phyloP scores from a whole-genome alignment of 805 yeast species.

The Candida dendrica region DNA sequence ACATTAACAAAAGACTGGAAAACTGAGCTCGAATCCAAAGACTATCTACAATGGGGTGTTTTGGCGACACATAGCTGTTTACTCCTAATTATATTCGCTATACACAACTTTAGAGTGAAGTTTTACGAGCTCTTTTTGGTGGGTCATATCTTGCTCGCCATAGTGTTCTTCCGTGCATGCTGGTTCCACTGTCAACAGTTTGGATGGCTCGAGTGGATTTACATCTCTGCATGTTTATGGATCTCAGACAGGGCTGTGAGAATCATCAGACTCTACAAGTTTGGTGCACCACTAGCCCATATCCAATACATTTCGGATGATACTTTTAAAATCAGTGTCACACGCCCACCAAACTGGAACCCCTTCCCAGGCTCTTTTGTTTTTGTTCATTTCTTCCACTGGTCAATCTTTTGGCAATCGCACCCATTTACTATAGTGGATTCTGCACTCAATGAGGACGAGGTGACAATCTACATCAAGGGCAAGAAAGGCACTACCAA shows the following conservation, averaged over 20 bases:
- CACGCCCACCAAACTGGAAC: conserved; percentile 40
- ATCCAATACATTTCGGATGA: conserved; percentile 27
- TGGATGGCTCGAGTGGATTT: conserved; percentile 39
- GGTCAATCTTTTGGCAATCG: conserved; percentile 55
- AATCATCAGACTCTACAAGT: conserved; percentile 24
- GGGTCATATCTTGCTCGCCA: conserved; percentile 50
- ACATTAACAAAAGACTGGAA: neutral
- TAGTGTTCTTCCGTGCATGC: conserved; percentile 42
- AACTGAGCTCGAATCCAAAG: neutral
- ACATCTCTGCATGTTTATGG: conserved; percentile 29
- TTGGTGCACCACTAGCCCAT: conserved; percentile 14
- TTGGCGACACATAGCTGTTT: conserved; percentile 6
- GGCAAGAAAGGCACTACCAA: conserved; percentile 56
- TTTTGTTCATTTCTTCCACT: conserved; percentile 49
- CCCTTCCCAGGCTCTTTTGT: conserved; percentile 50
- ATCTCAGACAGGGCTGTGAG: conserved; percentile 42
- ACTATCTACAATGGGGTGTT: conserved; percentile 15
- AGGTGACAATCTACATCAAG: conserved; percentile 38
- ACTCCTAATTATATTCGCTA: conserved; percentile 9
- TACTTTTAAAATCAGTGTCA: conserved; percentile 35
- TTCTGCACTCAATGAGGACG: conserved; percentile 28
- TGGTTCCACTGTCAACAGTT: conserved; percentile 51
- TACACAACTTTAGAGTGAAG: conserved; percentile 40
- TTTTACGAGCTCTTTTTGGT: conserved; percentile 57
- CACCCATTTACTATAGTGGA: conserved; percentile 65